Percentiles rank a stretch among this genome's conserved stretches.
phyloP scores from a whole-genome alignment of 2,329 filamentous ascomycete genomes.

The Corinectria fuckeliana region DNA sequence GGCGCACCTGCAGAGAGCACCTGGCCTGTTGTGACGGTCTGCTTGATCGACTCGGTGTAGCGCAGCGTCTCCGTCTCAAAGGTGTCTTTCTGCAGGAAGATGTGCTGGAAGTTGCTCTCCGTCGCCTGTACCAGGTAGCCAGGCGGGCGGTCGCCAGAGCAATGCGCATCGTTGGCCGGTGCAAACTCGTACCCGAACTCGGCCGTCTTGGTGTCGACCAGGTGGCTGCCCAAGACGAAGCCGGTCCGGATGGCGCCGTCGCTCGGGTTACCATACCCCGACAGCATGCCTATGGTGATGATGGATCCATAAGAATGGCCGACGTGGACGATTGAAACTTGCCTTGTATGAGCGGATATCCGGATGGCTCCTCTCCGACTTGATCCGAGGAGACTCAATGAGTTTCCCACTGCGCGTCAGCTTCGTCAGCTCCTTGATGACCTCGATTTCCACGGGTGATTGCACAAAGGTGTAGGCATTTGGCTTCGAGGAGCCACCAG shows the following conservation, averaged over 20 bases:
- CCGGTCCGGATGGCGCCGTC: conserved; percentile 63
- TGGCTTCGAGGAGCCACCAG: conserved; percentile 53
- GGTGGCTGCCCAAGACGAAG: conserved; percentile 44
- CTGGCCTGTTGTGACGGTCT: conserved; percentile 42
- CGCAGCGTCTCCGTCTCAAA: conserved; percentile 36
- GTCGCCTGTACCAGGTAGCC: conserved; percentile 33
- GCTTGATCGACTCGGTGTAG: conserved; percentile 33
- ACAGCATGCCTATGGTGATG: conserved; percentile 57
- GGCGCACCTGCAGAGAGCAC: conserved; percentile 33
- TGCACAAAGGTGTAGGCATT: conserved; percentile 49
- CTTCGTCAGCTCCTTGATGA: conserved; percentile 45
- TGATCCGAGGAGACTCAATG: neutral
- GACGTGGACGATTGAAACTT: conserved; percentile 62
- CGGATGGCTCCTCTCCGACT: neutral
- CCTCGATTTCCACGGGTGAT: conserved; percentile 45
- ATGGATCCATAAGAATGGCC: conserved; percentile 65
- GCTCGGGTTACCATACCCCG: conserved; percentile 54
- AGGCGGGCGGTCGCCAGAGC: conserved; percentile 12
- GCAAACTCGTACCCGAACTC: conserved; percentile 31
- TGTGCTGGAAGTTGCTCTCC: conserved; percentile 41
- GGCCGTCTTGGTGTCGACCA: neutral
- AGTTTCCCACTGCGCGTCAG: conserved; percentile 42
- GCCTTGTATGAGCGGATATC: neutral
- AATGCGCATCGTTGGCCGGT: conserved; percentile 28
- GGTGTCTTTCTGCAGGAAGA: conserved; percentile 41